A percentile compares a stretch with the other conserved stretches of the same genome.
Evolutionary conservation across 106 monocot species (phyloP).

Genomic region (Dendrobium huoshanense): DNA sequence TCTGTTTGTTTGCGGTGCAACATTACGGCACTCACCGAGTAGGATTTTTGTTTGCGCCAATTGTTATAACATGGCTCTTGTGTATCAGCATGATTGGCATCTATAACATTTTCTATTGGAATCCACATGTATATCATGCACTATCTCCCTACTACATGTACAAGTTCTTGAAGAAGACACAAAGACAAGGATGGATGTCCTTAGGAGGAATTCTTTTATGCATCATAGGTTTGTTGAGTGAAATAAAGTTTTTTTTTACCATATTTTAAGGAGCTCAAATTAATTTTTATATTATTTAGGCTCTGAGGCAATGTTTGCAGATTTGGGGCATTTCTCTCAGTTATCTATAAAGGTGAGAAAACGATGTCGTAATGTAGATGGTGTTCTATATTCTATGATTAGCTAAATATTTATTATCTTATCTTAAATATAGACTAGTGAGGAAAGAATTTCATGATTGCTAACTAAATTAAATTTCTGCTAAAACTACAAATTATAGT

Average conservation of each 20-base stretch:
- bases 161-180: slow-evolving; percentile 23
- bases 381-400: not conserved
- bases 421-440: not conserved
- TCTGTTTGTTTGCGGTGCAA: slow-evolving; percentile 14
- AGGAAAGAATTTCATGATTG: not conserved
- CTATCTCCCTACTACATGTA: slow-evolving; percentile 24
- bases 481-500: not conserved
- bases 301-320: slow-evolving; percentile 99
- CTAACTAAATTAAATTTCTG: not conserved
- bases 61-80: slow-evolving; percentile 14
- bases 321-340: slow-evolving; percentile 92
- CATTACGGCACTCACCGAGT: slow-evolving; percentile 13
- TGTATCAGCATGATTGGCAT: slow-evolving; percentile 15
- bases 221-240: slow-evolving; percentile 16
- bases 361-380: not conserved
- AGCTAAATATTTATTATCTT: not conserved
- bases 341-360: slow-evolving; percentile 77
- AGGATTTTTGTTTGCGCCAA: slow-evolving; percentile 17
- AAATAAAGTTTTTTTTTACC: not conserved
- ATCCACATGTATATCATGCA: slow-evolving; percentile 21
- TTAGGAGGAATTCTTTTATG: slow-evolving; percentile 24
- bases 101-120: slow-evolving; percentile 20
- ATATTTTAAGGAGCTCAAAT: not conserved
- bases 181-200: slow-evolving; percentile 24
- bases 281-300: slow-evolving; percentile 29